Percentiles rank a stretch among this genome's conserved stretches.
These are phyloP conservation scores for Paecilomyces variotii DNA, from an alignment of 2,329 filamentous ascomycete species.

Conservation along the genomic window DNA sequence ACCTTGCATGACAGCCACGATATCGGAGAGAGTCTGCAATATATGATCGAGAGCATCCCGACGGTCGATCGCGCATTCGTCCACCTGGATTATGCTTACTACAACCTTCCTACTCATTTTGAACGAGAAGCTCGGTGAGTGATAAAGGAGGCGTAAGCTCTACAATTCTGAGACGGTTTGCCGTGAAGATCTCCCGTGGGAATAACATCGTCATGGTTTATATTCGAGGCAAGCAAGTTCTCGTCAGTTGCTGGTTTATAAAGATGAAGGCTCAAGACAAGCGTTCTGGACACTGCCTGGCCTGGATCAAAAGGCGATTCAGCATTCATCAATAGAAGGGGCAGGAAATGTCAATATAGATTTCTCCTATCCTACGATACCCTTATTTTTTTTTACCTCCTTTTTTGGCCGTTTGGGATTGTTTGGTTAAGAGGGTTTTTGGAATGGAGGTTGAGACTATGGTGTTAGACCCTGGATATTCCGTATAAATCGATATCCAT, in stretches of 20 bases:
- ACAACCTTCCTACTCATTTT: slow-evolving; percentile 36
- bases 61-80: slow-evolving; percentile 41
- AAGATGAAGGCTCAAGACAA: too few relatives aligned
- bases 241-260: too few relatives aligned
- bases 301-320: too few relatives aligned
- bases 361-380: background rate
- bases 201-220: background rate
- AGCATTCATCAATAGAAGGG: background rate
- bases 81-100: slow-evolving; percentile 41
- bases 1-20: slow-evolving; percentile 53
- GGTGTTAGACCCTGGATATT: background rate
- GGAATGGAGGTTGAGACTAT: background rate
- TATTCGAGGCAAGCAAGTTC: background rate
- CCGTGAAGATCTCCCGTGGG: background rate
- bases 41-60: slow-evolving; percentile 50
- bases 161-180: background rate
- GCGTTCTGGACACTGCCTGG: too few relatives aligned
- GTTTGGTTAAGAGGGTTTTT: background rate
- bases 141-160: background rate
- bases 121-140: slow-evolving; percentile 12
- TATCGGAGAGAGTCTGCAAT: slow-evolving; percentile 51
- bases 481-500: background rate
- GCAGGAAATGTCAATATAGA: background rate
- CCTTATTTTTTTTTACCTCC: background rate
- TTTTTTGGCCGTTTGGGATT: background rate